Base-by-base conservation (phyloP, 768 basidiomycete species). In the Dacryopinax spathularia region DNA sequence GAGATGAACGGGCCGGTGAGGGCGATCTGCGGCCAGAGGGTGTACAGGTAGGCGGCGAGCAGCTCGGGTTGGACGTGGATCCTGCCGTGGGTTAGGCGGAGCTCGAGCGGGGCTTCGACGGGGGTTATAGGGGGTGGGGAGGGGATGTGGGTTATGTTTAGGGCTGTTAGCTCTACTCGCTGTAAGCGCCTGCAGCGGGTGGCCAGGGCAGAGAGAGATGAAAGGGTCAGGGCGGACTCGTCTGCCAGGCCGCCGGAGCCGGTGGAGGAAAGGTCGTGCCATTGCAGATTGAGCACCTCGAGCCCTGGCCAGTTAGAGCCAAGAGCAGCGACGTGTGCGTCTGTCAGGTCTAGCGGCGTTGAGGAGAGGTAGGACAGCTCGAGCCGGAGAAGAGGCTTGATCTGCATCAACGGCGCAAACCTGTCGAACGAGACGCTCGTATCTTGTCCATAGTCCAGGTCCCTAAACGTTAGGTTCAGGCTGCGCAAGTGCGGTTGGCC, bases 31-130 rank as follows among this genome's bases (percentile, higher is more conserved):
- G 48, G 48, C 48, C 48, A 56, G 48, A 56, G 48, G 48, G 48
- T 56, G 48, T 56, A 56, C 5, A 56, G 48, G 48, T 27, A 56
- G 48, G 48, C 48, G 10, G 48, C 48, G 48, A 56, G 48, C 48
- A 56, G 48, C 29, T 56, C 48, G 48, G 48, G 48, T 29, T 56
- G 48, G 13, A 56, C 48, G 48, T 56, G 48, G 15, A 56, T 29
- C 6, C 48, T 13, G 15, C 48, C 48, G 29, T 56, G 48, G 15
- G 48, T 56, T 3, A 56, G 48, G 48, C 48, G 48, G 13, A 56
- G 48, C 48, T 56, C 48, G 25, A 56, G 25, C 7, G 22, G 12
- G 25, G 48, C 48, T 10, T 20, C 25, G 13, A 20, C 5, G 13
- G 48, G 48, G 48, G 48, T 29, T 22, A 56, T 56, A 20, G 48